phyloP scores from a whole-genome alignment of 345 rosid species.

The Salix caprea region DNA sequence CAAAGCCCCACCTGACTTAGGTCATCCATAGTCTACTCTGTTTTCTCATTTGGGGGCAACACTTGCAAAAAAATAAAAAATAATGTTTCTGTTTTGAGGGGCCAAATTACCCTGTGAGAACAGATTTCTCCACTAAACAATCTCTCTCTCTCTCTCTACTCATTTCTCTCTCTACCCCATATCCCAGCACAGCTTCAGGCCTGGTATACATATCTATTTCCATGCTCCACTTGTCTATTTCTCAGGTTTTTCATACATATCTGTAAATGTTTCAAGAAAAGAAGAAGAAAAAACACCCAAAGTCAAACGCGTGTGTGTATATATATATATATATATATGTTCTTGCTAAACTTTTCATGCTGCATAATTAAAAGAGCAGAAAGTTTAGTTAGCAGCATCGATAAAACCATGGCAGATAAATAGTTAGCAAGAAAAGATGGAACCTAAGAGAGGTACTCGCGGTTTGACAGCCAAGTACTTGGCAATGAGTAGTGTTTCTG shows the following conservation, averaged over 20 bases:
- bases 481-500: conserved; percentile 10
- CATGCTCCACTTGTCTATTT: no score
- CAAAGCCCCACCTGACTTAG: conserved; percentile 15
- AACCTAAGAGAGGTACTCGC: not conserved
- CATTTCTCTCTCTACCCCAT: not conserved
- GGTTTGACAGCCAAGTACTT: not conserved
- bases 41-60: not conserved
- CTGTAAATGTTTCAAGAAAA: no score
- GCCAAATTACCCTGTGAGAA: not conserved
- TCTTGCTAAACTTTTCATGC: no score
- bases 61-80: not conserved
- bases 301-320: no score
- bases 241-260: no score
- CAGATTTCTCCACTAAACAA: not conserved
- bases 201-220: no score
- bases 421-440: not conserved
- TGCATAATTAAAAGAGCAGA: not conserved
- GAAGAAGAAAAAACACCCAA: no score
- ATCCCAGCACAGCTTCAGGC: no score
- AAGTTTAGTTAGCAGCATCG: not conserved
- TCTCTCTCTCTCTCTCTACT: not conserved
- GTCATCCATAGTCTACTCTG: not conserved
- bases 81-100: not conserved
- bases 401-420: not conserved
- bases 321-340: no score